A percentile compares a stretch with the other conserved stretches of the same genome.
These are phyloP conservation scores for Phytophthora tubulina DNA, from an alignment of 352 stramenopile species.

Conservation along the genomic window DNA sequence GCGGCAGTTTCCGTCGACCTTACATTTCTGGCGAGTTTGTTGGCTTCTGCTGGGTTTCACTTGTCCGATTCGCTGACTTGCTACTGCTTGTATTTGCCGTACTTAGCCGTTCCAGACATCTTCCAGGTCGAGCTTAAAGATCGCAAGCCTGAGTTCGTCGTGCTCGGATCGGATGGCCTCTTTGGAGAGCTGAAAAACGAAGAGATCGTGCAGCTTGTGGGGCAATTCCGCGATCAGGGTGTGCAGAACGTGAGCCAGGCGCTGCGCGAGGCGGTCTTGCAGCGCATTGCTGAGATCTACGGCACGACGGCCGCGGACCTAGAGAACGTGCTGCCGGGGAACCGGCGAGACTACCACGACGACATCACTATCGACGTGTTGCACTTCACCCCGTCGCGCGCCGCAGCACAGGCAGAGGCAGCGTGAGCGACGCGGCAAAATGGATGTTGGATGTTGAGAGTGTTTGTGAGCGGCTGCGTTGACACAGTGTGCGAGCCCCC, in stretches of 20 bases:
- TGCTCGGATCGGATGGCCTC: constrained; percentile 70
- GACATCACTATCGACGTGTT: constrained; percentile 81
- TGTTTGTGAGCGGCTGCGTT: neutral
- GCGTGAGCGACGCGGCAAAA: constrained; percentile 13
- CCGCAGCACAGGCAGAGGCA: constrained; percentile 21
- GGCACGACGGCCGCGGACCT: constrained; percentile 56
- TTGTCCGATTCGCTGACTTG: constrained; percentile 5
- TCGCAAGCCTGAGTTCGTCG: constrained; percentile 67
- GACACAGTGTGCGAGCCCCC: neutral
- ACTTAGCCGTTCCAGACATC: constrained; percentile 65
- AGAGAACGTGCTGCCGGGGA: constrained; percentile 62
- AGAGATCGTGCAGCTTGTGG: constrained; percentile 66
- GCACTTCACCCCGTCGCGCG: constrained; percentile 57
- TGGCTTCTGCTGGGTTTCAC: neutral
- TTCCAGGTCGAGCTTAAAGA: constrained; percentile 67
- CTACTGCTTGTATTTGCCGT: neutral
- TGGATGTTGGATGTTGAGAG: constrained; percentile 29
- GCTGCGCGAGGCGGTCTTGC: constrained; percentile 56
- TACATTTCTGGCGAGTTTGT: constrained; percentile 60
- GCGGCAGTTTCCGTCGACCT: constrained; percentile 61
- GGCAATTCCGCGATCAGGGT: constrained; percentile 54
- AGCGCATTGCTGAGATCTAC: constrained; percentile 67
- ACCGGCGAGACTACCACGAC: constrained; percentile 75
- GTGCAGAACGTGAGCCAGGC: constrained; percentile 66
- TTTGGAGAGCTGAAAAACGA: constrained; percentile 73